Percentiles rank a stretch among this genome's conserved stretches.
These are phyloP conservation scores for Galerina marginata DNA, from an alignment of 768 basidiomycete genomes.

Conservation along the genomic window DNA sequence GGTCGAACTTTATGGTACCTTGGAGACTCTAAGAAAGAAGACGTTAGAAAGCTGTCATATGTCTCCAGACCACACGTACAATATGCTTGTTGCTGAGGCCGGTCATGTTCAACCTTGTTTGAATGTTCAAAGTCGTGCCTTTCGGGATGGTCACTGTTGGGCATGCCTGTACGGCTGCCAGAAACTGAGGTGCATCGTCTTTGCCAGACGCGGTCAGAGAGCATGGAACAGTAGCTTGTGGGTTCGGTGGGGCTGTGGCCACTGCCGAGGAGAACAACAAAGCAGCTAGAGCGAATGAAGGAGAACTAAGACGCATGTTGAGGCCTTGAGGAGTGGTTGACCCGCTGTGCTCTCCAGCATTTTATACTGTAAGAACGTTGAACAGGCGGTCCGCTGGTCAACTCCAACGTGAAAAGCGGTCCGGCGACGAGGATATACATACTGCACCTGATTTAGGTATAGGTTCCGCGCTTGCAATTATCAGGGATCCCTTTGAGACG, in stretches of 20 bases:
- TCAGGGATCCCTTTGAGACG: no score
- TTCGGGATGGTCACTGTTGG: slow-evolving; percentile 48
- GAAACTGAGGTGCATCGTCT: slow-evolving; percentile 57
- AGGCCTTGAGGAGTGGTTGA: no score
- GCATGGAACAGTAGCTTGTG: slow-evolving; percentile 30
- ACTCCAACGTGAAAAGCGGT: no score
- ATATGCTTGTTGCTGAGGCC: slow-evolving; percentile 54
- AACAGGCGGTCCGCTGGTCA: no score
- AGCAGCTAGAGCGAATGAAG: no score
- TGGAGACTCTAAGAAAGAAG: slow-evolving; percentile 42
- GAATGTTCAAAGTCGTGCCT: slow-evolving; percentile 54
- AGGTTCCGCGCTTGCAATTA: not conserved
- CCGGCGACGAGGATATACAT: not conserved
- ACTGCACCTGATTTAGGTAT: not conserved
- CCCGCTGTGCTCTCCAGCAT: no score
- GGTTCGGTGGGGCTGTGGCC: no score
- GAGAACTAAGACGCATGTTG: no score
- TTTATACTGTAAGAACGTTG: no score
- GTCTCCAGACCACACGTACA: slow-evolving; percentile 31
- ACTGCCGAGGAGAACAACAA: no score
- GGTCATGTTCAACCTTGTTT: slow-evolving; percentile 59
- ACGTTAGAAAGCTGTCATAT: no score
- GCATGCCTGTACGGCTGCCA: slow-evolving; percentile 50
- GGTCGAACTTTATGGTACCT: slow-evolving; percentile 56
- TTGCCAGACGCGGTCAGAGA: slow-evolving; percentile 48